These are phyloP conservation scores for Chalciporus piperatus DNA, from an alignment of 768 basidiomycete species.

Conservation along the genomic window DNA sequence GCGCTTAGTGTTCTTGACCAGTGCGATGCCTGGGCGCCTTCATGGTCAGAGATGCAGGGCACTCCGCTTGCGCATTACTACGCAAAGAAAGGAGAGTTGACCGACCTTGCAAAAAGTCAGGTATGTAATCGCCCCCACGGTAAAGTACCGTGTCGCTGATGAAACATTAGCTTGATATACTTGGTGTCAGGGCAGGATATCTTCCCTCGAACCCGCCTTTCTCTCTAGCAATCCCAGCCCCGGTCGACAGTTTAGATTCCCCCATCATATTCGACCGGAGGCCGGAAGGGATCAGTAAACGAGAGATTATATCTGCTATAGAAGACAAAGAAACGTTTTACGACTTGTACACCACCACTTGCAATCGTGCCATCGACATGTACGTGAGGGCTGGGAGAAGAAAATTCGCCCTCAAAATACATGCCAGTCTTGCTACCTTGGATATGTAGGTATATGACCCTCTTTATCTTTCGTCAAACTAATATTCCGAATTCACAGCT, in stretches of 20 bases:
- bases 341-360: constrained; percentile 68
- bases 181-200: constrained; percentile 73
- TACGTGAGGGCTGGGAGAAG: constrained; percentile 81
- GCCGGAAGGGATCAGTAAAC: constrained; percentile 48
- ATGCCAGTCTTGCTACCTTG: constrained; percentile 83
- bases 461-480: constrained; percentile 4
- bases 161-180: constrained; percentile 67
- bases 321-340: constrained; percentile 63
- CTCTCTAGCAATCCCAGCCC: constrained; percentile 42
- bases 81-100: constrained; percentile 83
- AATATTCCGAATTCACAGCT: constrained; percentile 40
- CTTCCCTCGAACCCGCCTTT: constrained; percentile 76
- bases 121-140: constrained; percentile 38
- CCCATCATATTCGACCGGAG: constrained; percentile 20
- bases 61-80: constrained; percentile 50
- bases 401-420: constrained; percentile 82
- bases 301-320: constrained; percentile 59
- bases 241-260: constrained; percentile 7
- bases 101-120: constrained; percentile 86
- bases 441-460: constrained; percentile 65
- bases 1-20: constrained; percentile 80
- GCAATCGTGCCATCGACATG: constrained; percentile 80
- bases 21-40: constrained; percentile 69
- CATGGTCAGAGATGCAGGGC: constrained; percentile 44
- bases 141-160: background rate